Evolutionary conservation across 495 filamentous ascomycete species (phyloP), one percentile per base, ranked within the genome.

Genomic region (Penicillium mononematosum): DNA sequence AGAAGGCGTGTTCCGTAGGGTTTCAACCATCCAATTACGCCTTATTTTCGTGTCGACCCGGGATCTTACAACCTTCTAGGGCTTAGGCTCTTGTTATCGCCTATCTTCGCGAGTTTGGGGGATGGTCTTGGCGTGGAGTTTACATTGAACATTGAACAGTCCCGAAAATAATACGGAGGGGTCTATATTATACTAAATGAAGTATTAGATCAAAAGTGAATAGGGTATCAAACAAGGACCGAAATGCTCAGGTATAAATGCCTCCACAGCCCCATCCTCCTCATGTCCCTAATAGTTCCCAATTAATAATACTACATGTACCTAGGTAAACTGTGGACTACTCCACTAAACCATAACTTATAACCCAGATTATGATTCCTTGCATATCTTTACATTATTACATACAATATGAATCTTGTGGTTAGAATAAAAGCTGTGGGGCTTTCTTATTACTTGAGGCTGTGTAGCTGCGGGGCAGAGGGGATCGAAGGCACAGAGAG

Each of bases 1-100:
- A 60, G 25, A 11, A 24, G 5, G 3, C 4, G 16, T 39, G 14
- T 39, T n/a, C 10, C 7, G n/a, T 14, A 19, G 6, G 3, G 5
- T 20, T 34, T 55, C 9, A 7, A 42, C 20, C 48, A 24, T 60
- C 61, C 61, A 63, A 60, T 48, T 27, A 58, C 11, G 14, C 29
- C 27, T 36, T n/a, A 8, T 19, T 29, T 6, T 55, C 22, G 16
- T 34, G 20, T 10, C 25, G 34, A 48, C 58, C 44, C 52, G 58
- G 58, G 58, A 60, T 63, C 58, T 14, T 43, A 54, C 45, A 55
- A 31, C 61, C 61, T 19, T 58, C 50, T 60, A 24, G 50, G 61
- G 61, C 48, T 63, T 61, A 61, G 58, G 48, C 24, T 50, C 47
- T 46, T 46, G 7, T 47, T 17, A 11, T 31, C 45, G 27, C 29